Percentiles rank a stretch among this genome's conserved stretches.
phyloP scores from a whole-genome alignment of 139 green algal genomes.

The Asterochloris sp. region DNA sequence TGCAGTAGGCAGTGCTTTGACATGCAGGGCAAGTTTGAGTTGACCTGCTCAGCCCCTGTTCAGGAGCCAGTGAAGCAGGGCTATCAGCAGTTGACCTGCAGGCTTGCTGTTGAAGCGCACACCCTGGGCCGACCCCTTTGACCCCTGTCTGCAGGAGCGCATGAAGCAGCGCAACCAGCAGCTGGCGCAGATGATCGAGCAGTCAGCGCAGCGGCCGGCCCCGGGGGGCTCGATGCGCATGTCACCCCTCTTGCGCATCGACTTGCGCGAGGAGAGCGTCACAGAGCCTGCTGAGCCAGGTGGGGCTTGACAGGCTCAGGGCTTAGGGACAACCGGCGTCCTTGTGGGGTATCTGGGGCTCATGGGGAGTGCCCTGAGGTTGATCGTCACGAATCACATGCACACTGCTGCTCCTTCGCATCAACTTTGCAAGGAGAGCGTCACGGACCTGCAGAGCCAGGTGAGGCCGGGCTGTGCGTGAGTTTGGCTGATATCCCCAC shows the following conservation, averaged over 20 bases:
- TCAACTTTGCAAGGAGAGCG: slow-evolving; percentile 32
- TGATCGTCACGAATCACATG: too few relatives aligned
- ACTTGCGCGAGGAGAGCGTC: slow-evolving; percentile 33
- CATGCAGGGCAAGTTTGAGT: too few relatives aligned
- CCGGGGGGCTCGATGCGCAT: background rate
- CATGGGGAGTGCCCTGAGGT: too few relatives aligned
- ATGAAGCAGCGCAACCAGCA: slow-evolving; percentile 21
- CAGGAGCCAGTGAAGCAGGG: background rate
- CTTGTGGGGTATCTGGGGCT: too few relatives aligned
- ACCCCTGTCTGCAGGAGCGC: slow-evolving; percentile 5
- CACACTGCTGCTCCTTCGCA: slow-evolving; percentile 18
- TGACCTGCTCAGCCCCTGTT: too few relatives aligned
- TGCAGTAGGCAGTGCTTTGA: background rate
- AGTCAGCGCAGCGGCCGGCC: slow-evolving; percentile 20
- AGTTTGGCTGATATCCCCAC: too few relatives aligned
- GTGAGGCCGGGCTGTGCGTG: background rate
- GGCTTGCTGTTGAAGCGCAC: background rate
- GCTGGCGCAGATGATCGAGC: slow-evolving; percentile 37
- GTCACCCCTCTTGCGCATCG: slow-evolving; percentile 27
- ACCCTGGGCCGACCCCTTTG: background rate
- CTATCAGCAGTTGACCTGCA: background rate
- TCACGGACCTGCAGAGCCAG: slow-evolving; percentile 12
- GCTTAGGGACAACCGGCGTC: too few relatives aligned
- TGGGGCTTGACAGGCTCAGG: background rate
- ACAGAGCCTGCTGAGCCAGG: slow-evolving; percentile 5